phyloP scores from a whole-genome alignment of 331 rosid genomes.

The Quercus tomentella region DNA sequence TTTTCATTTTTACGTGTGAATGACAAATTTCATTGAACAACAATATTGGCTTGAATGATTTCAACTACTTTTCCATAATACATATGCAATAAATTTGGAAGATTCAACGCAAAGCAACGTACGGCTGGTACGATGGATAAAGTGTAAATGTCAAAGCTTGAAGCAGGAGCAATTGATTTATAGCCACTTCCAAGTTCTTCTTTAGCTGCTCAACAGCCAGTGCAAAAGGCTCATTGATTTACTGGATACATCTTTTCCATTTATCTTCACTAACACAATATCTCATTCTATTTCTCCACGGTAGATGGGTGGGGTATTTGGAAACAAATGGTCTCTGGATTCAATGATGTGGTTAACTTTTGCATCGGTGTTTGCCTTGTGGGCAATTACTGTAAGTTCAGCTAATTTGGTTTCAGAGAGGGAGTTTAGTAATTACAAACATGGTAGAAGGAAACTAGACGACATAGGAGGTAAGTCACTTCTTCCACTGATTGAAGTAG shows the following conservation, averaged over 20 bases:
- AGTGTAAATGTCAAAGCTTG: too few relatives aligned
- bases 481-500: background rate
- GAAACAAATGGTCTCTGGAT: background rate
- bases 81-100: too few relatives aligned
- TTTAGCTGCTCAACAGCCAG: background rate
- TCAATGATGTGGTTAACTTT: background rate
- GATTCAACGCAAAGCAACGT: too few relatives aligned
- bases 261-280: background rate
- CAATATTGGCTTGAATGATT: too few relatives aligned
- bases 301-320: background rate
- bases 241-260: too few relatives aligned
- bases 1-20: too few relatives aligned
- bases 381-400: background rate
- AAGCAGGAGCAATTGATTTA: too few relatives aligned
- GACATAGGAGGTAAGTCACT: background rate
- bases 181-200: background rate
- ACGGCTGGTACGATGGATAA: too few relatives aligned
- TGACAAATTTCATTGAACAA: too few relatives aligned
- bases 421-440: background rate
- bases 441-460: background rate
- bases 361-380: background rate
- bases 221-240: too few relatives aligned
- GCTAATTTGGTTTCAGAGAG: background rate
- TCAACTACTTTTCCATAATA: too few relatives aligned
- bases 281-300: background rate